Evolutionary conservation across 148 eudicot species (phyloP).

Genomic region (Simmondsia chinensis): DNA sequence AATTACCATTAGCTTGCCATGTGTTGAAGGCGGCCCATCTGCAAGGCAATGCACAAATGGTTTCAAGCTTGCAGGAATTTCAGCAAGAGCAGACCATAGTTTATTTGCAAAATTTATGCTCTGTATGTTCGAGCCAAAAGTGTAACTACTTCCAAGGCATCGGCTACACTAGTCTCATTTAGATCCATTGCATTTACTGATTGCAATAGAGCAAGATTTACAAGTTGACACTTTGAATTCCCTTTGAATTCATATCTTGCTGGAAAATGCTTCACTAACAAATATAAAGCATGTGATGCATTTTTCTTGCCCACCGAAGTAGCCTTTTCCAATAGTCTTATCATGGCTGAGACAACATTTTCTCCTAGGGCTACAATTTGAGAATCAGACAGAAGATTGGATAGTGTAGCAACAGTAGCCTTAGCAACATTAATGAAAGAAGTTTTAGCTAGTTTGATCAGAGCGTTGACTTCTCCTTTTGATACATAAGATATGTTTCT

Average conservation of each 20-base stretch:
- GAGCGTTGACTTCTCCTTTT: conserved; percentile 65
- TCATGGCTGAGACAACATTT: conserved; percentile 71
- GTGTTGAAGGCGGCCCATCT: conserved; percentile 52
- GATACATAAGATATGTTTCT: conserved; percentile 53
- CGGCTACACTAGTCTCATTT: conserved; percentile 42
- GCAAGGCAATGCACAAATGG: conserved; percentile 55
- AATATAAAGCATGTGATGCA: conserved; percentile 63
- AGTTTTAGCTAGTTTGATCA: conserved; percentile 72
- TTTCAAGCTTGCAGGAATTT: conserved; percentile 49
- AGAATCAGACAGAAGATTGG: conserved; percentile 64
- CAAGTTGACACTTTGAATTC: conserved; percentile 47
- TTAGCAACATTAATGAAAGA: conserved; percentile 65
- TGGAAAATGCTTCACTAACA: conserved; percentile 56
- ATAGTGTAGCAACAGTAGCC: conserved; percentile 72
- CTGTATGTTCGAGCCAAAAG: conserved; percentile 55
- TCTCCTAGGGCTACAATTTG: conserved; percentile 66
- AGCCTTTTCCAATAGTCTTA: conserved; percentile 58
- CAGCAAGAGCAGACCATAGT: conserved; percentile 51
- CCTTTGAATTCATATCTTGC: conserved; percentile 54
- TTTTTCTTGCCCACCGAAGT: conserved; percentile 63
- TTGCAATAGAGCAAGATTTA: conserved; percentile 58
- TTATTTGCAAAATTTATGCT: conserved; percentile 27
- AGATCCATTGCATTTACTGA: conserved; percentile 47
- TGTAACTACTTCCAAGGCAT: conserved; percentile 60
- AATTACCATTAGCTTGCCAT: conserved; percentile 66